These are phyloP conservation scores for Tetrahymena malaccensis DNA, from an alignment of 73 alveolate species.

Conservation along the genomic window DNA sequence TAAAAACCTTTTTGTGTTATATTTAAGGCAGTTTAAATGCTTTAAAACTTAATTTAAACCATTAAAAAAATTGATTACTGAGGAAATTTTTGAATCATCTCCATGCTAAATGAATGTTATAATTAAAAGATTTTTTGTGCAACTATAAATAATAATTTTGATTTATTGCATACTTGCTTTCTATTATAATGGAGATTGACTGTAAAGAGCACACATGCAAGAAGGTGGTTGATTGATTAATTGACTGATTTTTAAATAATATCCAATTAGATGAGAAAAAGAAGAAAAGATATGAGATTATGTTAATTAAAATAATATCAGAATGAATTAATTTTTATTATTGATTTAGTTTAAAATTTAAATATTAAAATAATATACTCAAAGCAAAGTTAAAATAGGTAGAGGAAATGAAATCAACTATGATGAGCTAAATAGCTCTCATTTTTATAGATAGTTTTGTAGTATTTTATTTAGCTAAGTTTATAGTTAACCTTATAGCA, in stretches of 20 bases:
- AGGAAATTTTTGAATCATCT: too few species aligned
- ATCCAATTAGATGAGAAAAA: not conserved
- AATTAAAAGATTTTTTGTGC: not conserved
- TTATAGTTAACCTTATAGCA: not conserved
- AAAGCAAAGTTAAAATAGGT: not conserved
- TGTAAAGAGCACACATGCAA: not conserved
- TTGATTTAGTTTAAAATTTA: not conserved
- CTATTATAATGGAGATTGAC: not conserved
- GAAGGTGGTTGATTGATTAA: not conserved
- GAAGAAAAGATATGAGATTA: not conserved
- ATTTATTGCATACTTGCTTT: not conserved
- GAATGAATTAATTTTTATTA: too few species aligned
- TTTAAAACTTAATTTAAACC: too few species aligned
- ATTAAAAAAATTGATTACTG: too few species aligned
- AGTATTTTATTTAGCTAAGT: not conserved
- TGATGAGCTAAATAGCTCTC: not conserved
- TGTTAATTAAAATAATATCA: not conserved
- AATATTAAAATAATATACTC: not conserved
- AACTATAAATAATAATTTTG: too few species aligned
- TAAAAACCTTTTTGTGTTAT: too few species aligned
- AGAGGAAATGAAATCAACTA: not conserved
- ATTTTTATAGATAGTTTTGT: not conserved
- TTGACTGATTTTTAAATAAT: too few species aligned
- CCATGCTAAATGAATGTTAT: too few species aligned
- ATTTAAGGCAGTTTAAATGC: too few species aligned